Base-by-base conservation (phyloP, 164 flowering plant species). In the Brasenia schreberi region DNA sequence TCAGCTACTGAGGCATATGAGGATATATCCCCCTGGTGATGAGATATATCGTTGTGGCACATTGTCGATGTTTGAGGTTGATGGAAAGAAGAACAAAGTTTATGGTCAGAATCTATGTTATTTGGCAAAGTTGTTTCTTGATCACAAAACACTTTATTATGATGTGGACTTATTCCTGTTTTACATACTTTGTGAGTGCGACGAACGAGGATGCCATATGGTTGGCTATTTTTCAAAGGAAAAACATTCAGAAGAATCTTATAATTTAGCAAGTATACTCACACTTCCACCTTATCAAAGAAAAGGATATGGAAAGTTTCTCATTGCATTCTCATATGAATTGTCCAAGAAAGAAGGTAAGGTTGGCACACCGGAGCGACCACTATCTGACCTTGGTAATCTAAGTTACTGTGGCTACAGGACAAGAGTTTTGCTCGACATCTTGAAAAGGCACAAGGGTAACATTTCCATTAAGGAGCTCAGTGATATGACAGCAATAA, bases 171-270 rank as follows among this genome's bases (percentile, higher is more conserved):
- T 94, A 58, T 94, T 94, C 76, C 82, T 94, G 5, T 94, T 94
- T 69, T 91, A 94, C 70, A 77, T 94, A 45, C 80, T 91, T 39
- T 94, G 99, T 81, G 99, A 94, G 77, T 94, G 97, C 76, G 99
- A 94, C 79, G 99, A 94, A 71, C 84, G 99, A 70, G 99, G 99
- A 67, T 94, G 96, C 79, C 99, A 94, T 85, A 94, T 94, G 97
- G 97, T 91, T 81, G 99, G 99, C 58, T 94, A 94, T 72, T 94
- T 94, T 74, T 94, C 99, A 5, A 94, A 94, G 97, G 99, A 91
- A 81, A 94, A 94, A 68, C 97, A 94, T 74, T 94, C 98, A 1
- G 97, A 94, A 74, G 98, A 94, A 76, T 84, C 97, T 19, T 91
- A 89, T 73, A 94, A 94, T 79, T 81, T 94, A 74, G 98, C 98